Evolutionary conservation across 208 protist genomes (phyloP), one percentile per base, ranked within the genome.

Genomic region (Strigomonas oncopelti): DNA sequence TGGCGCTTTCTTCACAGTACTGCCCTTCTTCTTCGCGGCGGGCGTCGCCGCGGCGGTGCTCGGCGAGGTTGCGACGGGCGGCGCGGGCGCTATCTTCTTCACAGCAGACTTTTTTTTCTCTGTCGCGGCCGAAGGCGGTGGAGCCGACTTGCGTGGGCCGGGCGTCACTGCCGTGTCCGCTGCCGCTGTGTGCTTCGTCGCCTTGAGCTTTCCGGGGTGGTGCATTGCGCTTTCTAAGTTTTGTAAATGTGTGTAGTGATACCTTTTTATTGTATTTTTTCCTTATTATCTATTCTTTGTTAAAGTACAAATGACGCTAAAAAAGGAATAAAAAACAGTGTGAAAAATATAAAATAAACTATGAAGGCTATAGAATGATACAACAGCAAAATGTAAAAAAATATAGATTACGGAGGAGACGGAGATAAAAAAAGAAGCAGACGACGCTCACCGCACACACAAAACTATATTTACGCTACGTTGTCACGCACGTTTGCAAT

Each of bases 321-420:
- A 38, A 38, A 38, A 38, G 34, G 3, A 60, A 60, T 28, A 34
- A 60, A 68, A 55, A 0, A 32, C 11, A 67, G 60, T 5, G 32
- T 36, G 61, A 38, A 61, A 60, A 29, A 48, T 62, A 67, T 0
- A 0, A 68, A 52, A 27, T 45, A 36, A 67, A 46, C 9, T 24
- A 56, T 34, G 14, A n/a, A 52, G 29, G 25, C 34, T 46, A 63
- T 3, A 65, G 59, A 25, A 28, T 13, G 5, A 3, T 3, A 38
- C 7, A 38, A 38, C 34, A 38, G 34, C 9, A 38, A 38, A 38
- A 38, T 38, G 24, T 18, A 61, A 32, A 61, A 61, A 5, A 32
- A 27, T 61, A 27, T 9, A 27, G 56, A 42, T 57, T 11, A 57
- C 20, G 22, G n/a, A 57, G 52, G 52, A 29, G n/a, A 29, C 7